Conservation (phyloP, 1,139 yeast genomes). For the Taphrina wiesneri region DNA sequence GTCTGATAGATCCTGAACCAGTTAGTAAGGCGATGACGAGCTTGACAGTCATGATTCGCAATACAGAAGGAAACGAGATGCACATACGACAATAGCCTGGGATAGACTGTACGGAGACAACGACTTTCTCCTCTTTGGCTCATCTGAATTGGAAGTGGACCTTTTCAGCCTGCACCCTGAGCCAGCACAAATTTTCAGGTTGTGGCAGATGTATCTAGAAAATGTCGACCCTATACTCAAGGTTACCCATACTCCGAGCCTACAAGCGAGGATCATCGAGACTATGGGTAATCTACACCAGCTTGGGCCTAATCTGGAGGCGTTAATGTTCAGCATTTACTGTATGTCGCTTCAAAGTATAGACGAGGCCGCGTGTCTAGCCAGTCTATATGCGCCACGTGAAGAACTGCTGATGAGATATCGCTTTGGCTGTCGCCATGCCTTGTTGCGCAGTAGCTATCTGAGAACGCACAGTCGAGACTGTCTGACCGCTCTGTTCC, state of each 20-base stretch:
- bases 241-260: neutral
- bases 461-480: neutral
- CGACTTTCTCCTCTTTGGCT: neutral
- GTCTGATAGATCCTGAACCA: neutral
- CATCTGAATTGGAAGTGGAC: neutral
- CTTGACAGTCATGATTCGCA: neutral
- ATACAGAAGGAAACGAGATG: neutral
- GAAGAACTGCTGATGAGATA: neutral
- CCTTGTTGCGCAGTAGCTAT: neutral
- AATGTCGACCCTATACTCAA: neutral
- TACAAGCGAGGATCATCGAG: neutral
- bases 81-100: neutral
- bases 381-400: neutral
- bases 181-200: neutral
- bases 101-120: neutral
- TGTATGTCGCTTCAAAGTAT: neutral
- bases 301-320: neutral
- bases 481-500: neutral
- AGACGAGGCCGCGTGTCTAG: neutral
- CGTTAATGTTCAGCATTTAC: conserved; percentile 1
- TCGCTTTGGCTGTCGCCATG: neutral
- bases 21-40: neutral
- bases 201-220: neutral
- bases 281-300: neutral
- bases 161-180: neutral